Base-by-base conservation (phyloP, 129 eudicot species). In the Centrapalus pauciflorus region DNA sequence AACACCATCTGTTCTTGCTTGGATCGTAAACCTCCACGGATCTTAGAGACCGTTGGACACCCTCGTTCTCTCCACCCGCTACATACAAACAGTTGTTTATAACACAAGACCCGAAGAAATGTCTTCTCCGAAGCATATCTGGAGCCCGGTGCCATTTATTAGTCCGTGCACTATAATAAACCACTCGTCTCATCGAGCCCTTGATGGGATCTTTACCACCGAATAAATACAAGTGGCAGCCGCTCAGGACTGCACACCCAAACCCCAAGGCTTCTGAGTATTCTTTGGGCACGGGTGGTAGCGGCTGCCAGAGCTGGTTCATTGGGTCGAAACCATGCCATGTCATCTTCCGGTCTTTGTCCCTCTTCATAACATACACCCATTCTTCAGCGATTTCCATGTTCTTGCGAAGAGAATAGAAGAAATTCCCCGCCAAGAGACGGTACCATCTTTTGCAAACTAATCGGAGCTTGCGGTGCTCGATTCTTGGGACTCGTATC, bases 371-470 rank as follows among this genome's bases (percentile, higher is more conserved):
- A 40, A 88, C 67, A 43, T 88, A 88, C 6, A 88, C 76, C 96
- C 96, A 88, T 78, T 88, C 96, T 73, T 88, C 96, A 8, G 91
- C 74, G 23, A 84, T 75, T 40, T 81, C 81, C 1, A 67, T 59
- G 74, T 51, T 84, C 35, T 82, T 88, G 9, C 96, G 73, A 26
- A 88, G 88, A 7, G 91, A 74, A 38, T 84, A 88, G 70, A 79
- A 88, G 78, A 82, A 84, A 61, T 88, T 88, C 8, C 96, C 96
- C 6, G 91, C 80, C 60, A 88, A 75, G 65, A 88, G 91, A 35
- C 96, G 91, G 58, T 84, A 80, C 96, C 96, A 88, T 84, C 96
- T 77, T 78, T 84, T 88, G 85, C 96, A 88, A 49, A 88, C 91
- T 43, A 77, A 67, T 0, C 91, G 86, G 46, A 88, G 96, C 76